phyloP scores from a whole-genome alignment of 495 filamentous ascomycete species.

The Podospora comata region DNA sequence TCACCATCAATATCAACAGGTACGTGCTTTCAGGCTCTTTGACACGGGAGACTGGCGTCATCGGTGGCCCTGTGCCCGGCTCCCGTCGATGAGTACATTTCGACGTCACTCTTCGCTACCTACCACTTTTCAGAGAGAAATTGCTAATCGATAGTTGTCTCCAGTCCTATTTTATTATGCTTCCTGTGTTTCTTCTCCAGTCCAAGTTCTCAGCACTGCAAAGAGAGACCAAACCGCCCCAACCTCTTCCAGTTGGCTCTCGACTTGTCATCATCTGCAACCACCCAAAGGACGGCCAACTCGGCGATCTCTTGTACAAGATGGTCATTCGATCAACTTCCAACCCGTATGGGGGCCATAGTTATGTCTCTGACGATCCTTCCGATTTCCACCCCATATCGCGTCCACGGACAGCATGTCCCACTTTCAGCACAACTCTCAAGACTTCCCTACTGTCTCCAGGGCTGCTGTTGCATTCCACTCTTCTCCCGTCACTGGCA shows the following conservation, averaged over 20 bases:
- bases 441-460: slow-evolving; percentile 37
- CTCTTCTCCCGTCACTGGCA: slow-evolving; percentile 48
- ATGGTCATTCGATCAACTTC: slow-evolving; percentile 4
- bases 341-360: slow-evolving; percentile 21
- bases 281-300: too few species aligned
- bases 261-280: too few species aligned
- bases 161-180: background rate
- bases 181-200: background rate
- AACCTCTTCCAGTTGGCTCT: background rate
- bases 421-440: slow-evolving; percentile 23
- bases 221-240: background rate
- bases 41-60: background rate
- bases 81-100: background rate
- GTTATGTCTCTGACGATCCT: background rate
- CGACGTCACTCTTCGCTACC: background rate
- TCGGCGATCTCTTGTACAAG: background rate
- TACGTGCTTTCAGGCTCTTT: background rate
- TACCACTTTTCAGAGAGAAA: background rate
- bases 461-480: slow-evolving; percentile 48
- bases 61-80: background rate
- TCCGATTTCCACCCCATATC: background rate
- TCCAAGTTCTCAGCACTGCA: background rate
- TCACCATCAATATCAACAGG: background rate
- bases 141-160: background rate
- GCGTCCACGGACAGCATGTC: background rate